phyloP scores from a whole-genome alignment of 73 alveolate species.

The Tetrahymena elliotti region DNA sequence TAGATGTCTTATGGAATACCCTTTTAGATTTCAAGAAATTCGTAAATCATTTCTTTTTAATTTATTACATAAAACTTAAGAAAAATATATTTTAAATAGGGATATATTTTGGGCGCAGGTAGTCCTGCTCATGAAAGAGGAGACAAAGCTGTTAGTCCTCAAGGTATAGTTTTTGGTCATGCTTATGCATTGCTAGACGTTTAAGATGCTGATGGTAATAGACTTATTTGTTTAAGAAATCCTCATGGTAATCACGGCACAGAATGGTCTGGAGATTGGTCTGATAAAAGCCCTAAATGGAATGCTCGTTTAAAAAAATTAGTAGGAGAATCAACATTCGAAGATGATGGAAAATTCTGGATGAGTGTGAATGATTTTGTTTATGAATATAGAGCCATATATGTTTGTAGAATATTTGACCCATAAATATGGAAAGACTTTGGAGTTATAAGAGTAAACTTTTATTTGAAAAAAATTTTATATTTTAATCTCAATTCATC shows the following conservation, averaged over 20 bases:
- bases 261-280: conserved; percentile 78
- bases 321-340: conserved; percentile 32
- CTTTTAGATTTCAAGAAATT: conserved; percentile 5
- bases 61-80: too few species aligned
- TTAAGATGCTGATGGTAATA: conserved; percentile 48
- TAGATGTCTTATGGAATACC: conserved; percentile 50
- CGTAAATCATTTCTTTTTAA: background rate
- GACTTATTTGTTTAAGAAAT: conserved; percentile 45
- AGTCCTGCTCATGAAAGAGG: conserved; percentile 65
- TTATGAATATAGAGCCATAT: conserved; percentile 43
- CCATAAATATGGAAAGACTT: conserved; percentile 27
- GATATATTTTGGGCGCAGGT: conserved; percentile 64
- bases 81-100: too few species aligned
- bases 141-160: conserved; percentile 56
- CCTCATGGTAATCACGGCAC: conserved; percentile 72
- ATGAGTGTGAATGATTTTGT: conserved; percentile 64
- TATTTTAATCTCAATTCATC: too few species aligned
- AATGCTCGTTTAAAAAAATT: conserved; percentile 31
- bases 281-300: conserved; percentile 63
- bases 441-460: background rate
- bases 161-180: conserved; percentile 71
- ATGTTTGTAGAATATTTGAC: conserved; percentile 55
- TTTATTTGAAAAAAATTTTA: background rate
- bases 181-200: conserved; percentile 61
- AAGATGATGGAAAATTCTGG: conserved; percentile 73